phyloP scores from a whole-genome alignment of 768 basidiomycete genomes.

The Lactifluus hygrophoroides region DNA sequence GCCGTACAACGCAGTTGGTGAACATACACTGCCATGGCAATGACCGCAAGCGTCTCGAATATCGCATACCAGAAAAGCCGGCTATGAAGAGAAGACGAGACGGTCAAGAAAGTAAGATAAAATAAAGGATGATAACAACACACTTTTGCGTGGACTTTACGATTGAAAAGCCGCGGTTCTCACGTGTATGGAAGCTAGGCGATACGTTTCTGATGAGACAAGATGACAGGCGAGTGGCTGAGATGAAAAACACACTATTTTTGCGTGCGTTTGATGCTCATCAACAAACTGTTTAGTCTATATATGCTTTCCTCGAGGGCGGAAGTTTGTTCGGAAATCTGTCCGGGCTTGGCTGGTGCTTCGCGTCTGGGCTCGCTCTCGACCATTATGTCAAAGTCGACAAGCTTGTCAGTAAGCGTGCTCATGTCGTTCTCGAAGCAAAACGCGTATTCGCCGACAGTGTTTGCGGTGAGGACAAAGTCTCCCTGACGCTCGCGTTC shows the following conservation, averaged over 20 bases:
- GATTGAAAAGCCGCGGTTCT: slow-evolving; percentile 88
- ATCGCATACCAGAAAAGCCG: slow-evolving; percentile 93
- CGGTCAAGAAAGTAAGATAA: not conserved
- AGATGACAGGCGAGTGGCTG: not conserved
- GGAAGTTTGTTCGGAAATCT: slow-evolving; percentile 87
- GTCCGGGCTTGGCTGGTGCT: slow-evolving; percentile 79
- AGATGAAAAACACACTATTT: slow-evolving; percentile 59
- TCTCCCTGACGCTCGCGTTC: slow-evolving; percentile 89
- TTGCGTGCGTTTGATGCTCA: slow-evolving; percentile 87
- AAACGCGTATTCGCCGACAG: slow-evolving; percentile 85
- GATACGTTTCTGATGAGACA: not conserved
- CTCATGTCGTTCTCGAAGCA: slow-evolving; percentile 99
- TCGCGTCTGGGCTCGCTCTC: slow-evolving; percentile 93
- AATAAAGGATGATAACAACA: not conserved
- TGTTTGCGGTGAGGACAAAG: slow-evolving; percentile 93
- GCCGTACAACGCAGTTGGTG: not conserved
- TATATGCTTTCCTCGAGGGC: slow-evolving; percentile 94
- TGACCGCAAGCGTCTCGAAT: slow-evolving; percentile 66
- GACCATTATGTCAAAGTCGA: slow-evolving; percentile 97
- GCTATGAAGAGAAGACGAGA: slow-evolving; percentile 31
- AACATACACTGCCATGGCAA: slow-evolving; percentile 83
- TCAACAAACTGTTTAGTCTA: slow-evolving; percentile 77
- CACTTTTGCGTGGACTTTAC: slow-evolving; percentile 89
- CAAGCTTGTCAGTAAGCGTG: slow-evolving; percentile 85
- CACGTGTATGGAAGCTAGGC: slow-evolving; percentile 83